These are phyloP conservation scores for Chloris gayana DNA, from an alignment of 176 grass and related monocot genomes.

Conservation along the genomic window DNA sequence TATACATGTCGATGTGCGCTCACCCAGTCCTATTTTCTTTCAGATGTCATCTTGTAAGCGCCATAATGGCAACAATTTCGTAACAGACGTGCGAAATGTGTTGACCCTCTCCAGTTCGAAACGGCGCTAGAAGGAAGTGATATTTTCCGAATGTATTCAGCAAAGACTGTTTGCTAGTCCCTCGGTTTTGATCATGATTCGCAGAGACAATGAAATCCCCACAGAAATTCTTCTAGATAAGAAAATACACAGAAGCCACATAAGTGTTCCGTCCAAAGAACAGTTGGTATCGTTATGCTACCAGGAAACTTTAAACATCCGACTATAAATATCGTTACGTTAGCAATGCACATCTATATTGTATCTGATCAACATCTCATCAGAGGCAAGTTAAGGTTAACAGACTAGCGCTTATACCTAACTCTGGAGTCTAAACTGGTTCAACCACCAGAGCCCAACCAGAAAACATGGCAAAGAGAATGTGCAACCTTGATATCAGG, in stretches of 20 bases:
- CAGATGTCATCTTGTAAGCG: too few species aligned
- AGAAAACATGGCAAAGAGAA: constrained; percentile 35
- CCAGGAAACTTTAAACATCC: too few species aligned
- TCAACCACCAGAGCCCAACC: constrained; percentile 13
- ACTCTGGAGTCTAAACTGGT: neutral
- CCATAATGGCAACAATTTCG: too few species aligned
- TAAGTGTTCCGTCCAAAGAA: too few species aligned
- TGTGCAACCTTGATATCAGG: constrained; percentile 22
- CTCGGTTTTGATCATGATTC: neutral
- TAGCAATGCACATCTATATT: constrained; percentile 28
- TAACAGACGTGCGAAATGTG: neutral
- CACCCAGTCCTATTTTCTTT: too few species aligned
- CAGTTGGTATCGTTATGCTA: too few species aligned
- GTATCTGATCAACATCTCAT: constrained; percentile 11
- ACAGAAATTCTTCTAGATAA: too few species aligned
- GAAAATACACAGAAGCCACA: too few species aligned
- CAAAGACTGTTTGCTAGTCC: neutral
- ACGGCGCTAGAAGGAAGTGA: neutral
- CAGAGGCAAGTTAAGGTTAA: constrained; percentile 28
- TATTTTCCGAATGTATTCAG: neutral
- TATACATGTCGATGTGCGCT: too few species aligned
- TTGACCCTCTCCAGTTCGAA: neutral
- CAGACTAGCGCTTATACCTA: neutral
- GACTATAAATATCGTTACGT: neutral
- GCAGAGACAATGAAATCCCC: neutral